A percentile compares a stretch with the other conserved stretches of the same genome.
Evolutionary conservation across 2,329 filamentous ascomycete genomes (phyloP).

Genomic region (Madurella mycetomatis): DNA sequence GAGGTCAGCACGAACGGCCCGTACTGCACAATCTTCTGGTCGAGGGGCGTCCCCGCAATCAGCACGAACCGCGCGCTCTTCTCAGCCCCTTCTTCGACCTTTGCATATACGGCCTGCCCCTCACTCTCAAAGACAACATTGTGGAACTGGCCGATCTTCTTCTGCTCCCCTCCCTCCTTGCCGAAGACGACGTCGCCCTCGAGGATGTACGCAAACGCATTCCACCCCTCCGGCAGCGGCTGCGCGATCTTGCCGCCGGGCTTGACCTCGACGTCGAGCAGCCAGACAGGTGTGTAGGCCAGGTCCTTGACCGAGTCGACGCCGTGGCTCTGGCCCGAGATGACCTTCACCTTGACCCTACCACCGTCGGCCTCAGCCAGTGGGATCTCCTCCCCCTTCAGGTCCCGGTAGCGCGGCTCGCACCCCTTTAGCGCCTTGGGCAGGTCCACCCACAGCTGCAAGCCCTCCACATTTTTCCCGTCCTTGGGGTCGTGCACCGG

Average conservation of each 20-base stretch:
- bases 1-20: constrained; percentile 77
- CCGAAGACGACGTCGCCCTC: constrained; percentile 65
- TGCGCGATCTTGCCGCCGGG: constrained; percentile 77
- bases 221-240: constrained; percentile 74
- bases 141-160: constrained; percentile 65
- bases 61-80: constrained; percentile 60
- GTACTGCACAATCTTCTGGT: constrained; percentile 78
- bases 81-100: constrained; percentile 62
- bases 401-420: constrained; percentile 88
- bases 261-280: constrained; percentile 75
- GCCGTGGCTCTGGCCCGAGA: constrained; percentile 78
- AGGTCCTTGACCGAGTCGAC: constrained; percentile 84
- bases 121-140: constrained; percentile 82
- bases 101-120: constrained; percentile 70
- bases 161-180: constrained; percentile 44
- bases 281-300: constrained; percentile 96
- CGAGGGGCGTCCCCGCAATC: constrained; percentile 72
- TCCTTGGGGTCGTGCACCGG: constrained; percentile 67
- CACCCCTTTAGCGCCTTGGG: constrained; percentile 77
- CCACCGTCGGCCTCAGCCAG: constrained; percentile 64
- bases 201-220: constrained; percentile 84
- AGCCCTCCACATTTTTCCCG: constrained; percentile 72
- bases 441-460: constrained; percentile 95
- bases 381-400: constrained; percentile 76
- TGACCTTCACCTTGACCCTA: constrained; percentile 80